A percentile compares a stretch with the other conserved stretches of the same genome.
phyloP scores from a whole-genome alignment of 202 grass and related monocot species.

The Elaeis oleifera region DNA sequence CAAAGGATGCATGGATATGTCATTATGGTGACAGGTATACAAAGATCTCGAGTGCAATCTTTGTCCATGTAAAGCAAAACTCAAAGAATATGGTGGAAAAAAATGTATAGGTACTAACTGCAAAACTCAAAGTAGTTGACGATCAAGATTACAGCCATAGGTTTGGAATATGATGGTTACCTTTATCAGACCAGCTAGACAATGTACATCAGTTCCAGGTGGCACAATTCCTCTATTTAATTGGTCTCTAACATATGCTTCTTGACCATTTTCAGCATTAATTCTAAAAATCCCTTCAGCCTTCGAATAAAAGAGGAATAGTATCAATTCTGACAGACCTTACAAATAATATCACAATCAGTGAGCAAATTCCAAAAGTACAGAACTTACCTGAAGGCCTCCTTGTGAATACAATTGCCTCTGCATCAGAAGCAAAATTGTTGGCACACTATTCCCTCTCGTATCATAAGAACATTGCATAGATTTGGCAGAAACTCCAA shows the following conservation, averaged over 20 bases:
- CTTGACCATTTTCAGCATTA: conserved; percentile 88
- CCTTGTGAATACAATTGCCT: conserved; percentile 62
- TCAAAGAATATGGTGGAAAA: neutral
- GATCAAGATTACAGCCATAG: conserved; percentile 6
- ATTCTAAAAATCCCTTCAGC: conserved; percentile 97
- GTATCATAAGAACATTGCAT: conserved; percentile 88
- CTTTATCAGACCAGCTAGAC: conserved; percentile 79
- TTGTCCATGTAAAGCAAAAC: neutral
- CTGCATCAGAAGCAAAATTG: conserved; percentile 82
- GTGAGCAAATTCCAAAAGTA: neutral
- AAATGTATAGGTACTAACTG: no score
- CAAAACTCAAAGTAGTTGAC: no score
- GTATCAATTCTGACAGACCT: conserved; percentile 7
- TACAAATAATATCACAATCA: conserved; percentile 1
- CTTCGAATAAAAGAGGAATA: conserved; percentile 38
- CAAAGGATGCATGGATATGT: no score
- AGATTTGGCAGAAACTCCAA: conserved; percentile 87
- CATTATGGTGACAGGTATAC: neutral
- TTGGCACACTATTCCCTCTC: conserved; percentile 92
- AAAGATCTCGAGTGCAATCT: neutral
- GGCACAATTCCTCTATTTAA: conserved; percentile 81
- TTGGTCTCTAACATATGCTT: conserved; percentile 65
- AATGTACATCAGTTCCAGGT: conserved; percentile 72
- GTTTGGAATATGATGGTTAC: conserved; percentile 26
- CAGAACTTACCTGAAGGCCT: conserved; percentile 64